phyloP scores from a whole-genome alignment of 208 protist genomes.

The Leishmania braziliensis region DNA sequence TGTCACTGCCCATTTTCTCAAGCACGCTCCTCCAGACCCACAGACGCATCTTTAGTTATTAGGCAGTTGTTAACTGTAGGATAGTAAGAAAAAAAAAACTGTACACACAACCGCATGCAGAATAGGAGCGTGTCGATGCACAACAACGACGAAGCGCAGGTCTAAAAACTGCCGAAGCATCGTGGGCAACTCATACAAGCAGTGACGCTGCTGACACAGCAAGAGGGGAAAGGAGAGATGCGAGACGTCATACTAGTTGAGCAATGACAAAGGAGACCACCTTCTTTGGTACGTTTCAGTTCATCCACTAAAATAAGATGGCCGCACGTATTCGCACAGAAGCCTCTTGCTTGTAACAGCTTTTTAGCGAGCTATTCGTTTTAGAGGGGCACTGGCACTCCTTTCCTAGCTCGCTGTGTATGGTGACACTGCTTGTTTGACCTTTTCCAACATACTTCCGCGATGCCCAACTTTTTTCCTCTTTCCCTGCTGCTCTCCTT shows the following conservation, averaged over 20 bases:
- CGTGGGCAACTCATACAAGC: background rate
- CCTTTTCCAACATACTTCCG: background rate
- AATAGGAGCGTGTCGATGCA: background rate
- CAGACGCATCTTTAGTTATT: conserved; percentile 18
- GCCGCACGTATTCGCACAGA: background rate
- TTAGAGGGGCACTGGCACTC: background rate
- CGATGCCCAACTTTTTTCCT: background rate
- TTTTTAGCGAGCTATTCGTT: background rate
- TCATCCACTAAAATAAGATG: background rate
- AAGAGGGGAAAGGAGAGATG: background rate
- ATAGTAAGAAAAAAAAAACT: conserved; percentile 20
- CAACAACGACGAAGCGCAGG: background rate
- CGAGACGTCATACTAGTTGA: background rate
- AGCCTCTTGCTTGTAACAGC: too few relatives aligned
- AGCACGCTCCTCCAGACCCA: background rate
- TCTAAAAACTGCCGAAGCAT: background rate
- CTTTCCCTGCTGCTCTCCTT: background rate
- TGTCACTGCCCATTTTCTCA: background rate
- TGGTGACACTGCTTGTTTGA: background rate
- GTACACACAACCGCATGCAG: background rate
- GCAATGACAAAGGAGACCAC: background rate
- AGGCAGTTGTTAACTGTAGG: conserved; percentile 33
- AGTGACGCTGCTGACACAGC: background rate
- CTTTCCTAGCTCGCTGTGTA: background rate
- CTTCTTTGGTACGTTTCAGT: background rate